Percentiles rank a stretch among this genome's conserved stretches.
Evolutionary conservation across 2,329 filamentous ascomycete genomes (phyloP).

Genomic region (Cadophora sp.): DNA sequence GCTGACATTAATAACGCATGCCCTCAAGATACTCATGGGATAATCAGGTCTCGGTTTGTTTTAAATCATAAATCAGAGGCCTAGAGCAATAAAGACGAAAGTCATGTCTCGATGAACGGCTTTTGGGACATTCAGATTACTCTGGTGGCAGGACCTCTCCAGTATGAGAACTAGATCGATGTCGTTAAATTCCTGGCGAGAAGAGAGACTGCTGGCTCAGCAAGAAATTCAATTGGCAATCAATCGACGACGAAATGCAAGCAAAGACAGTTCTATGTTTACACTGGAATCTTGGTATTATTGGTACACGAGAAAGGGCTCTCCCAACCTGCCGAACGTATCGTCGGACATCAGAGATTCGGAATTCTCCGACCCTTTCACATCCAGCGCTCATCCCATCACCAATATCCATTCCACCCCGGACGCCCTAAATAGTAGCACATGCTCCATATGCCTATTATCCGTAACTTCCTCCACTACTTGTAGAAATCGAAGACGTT

Average conservation of each 20-base stretch:
- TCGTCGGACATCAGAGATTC: background rate
- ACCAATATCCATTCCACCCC: slow-evolving; percentile 12
- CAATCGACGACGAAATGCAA: background rate
- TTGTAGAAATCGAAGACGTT: slow-evolving; percentile 85
- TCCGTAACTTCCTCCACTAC: slow-evolving; percentile 49
- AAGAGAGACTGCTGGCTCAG: too few species aligned
- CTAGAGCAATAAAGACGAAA: too few species aligned
- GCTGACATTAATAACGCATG: too few species aligned
- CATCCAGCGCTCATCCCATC: background rate
- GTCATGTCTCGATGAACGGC: too few species aligned
- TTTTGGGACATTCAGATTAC: too few species aligned
- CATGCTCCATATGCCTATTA: background rate
- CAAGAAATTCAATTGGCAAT: background rate
- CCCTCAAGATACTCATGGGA: too few species aligned
- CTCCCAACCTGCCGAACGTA: background rate
- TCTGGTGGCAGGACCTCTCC: too few species aligned
- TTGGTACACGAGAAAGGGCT: slow-evolving; percentile 25
- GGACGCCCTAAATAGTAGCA: slow-evolving; percentile 18
- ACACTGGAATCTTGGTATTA: slow-evolving; percentile 28
- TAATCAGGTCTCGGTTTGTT: too few species aligned
- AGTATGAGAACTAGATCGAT: too few species aligned
- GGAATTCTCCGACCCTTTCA: background rate
- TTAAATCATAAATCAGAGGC: too few species aligned
- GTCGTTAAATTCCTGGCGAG: too few species aligned
- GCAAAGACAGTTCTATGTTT: slow-evolving; percentile 25